phyloP scores from a whole-genome alignment of 2,329 filamentous ascomycete genomes.

The Cladosporium oxysporum region DNA sequence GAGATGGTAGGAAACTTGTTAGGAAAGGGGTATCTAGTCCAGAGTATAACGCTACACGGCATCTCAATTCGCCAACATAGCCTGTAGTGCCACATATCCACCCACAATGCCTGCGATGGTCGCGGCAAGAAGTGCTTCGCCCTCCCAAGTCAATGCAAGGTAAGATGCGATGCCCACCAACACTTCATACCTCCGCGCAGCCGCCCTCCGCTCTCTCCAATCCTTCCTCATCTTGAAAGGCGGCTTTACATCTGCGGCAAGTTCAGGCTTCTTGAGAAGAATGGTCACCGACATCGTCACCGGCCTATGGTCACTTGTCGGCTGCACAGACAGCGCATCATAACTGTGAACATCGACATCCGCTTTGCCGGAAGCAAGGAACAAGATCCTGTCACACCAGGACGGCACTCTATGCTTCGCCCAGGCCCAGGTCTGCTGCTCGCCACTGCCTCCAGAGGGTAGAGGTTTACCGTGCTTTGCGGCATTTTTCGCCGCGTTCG shows the following conservation, averaged over 20 bases:
- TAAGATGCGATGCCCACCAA: conserved; percentile 61
- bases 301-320: conserved; percentile 84
- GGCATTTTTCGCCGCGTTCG: conserved; percentile 42
- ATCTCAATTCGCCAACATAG: background rate
- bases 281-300: conserved; percentile 73
- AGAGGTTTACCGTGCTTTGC: conserved; percentile 31
- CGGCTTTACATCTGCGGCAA: conserved; percentile 42
- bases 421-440: conserved; percentile 51
- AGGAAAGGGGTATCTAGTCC: background rate
- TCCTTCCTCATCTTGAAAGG: conserved; percentile 60
- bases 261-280: conserved; percentile 46
- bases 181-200: conserved; percentile 60
- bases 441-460: conserved; percentile 1
- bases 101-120: conserved; percentile 36
- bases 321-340: conserved; percentile 72
- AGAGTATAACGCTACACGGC: background rate
- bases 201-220: conserved; percentile 57
- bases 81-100: conserved; percentile 31
- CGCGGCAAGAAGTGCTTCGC: conserved; percentile 41
- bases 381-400: conserved; percentile 93
- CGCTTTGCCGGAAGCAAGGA: conserved; percentile 50
- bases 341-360: conserved; percentile 68
- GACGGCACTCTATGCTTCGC: conserved; percentile 81
- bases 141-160: conserved; percentile 51
- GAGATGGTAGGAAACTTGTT: background rate